A percentile compares a stretch with the other conserved stretches of the same genome.
Conservation (phyloP, 139 green algal species). For the Gonium pectorale region DNA sequence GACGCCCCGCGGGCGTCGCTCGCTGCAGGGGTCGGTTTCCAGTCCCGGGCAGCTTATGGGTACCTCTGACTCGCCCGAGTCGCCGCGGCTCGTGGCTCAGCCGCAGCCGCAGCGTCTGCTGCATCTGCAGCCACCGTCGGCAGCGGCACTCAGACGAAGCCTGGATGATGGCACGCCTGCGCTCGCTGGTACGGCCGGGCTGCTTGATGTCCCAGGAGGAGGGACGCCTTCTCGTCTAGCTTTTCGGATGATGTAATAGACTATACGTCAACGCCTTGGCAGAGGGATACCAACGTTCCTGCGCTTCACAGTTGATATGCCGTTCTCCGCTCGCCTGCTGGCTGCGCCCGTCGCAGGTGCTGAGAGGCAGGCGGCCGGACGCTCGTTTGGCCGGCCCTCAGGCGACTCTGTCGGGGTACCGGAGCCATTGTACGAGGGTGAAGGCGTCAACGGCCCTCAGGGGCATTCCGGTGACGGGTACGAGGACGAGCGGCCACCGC, state of each 20-base stretch:
- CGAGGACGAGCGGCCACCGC: neutral
- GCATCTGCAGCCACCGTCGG: neutral
- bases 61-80: neutral
- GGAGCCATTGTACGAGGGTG: conserved; percentile 10
- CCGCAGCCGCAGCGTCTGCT: neutral
- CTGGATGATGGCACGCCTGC: neutral
- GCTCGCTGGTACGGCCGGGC: neutral
- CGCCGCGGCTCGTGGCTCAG: neutral
- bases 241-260: too few species aligned
- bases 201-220: neutral
- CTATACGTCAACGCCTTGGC: too few species aligned
- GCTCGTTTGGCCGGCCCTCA: neutral
- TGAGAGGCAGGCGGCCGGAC: neutral
- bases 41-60: neutral
- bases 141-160: neutral
- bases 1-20: neutral
- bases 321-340: neutral
- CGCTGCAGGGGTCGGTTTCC: neutral
- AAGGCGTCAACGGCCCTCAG: neutral
- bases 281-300: neutral
- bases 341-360: neutral
- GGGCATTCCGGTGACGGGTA: neutral
- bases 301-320: neutral
- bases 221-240: neutral
- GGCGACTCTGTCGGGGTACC: neutral